phyloP scores from a whole-genome alignment of 805 yeast species.

The Nematodospora valgi region DNA sequence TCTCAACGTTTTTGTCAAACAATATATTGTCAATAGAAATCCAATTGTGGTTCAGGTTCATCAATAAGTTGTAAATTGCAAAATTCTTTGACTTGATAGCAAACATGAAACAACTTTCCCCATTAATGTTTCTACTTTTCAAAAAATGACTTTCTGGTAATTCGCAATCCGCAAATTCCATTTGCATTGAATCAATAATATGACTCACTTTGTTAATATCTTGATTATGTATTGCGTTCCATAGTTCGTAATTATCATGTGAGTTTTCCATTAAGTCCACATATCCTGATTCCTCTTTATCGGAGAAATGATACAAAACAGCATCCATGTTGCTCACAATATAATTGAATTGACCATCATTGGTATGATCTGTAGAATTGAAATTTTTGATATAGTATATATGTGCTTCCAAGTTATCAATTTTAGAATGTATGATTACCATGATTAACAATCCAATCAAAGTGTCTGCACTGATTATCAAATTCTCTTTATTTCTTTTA shows the following conservation, averaged over 20 bases:
- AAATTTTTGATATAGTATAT: constrained; percentile 64
- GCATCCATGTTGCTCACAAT: constrained; percentile 83
- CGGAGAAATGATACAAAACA: constrained; percentile 57
- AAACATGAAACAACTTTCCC: constrained; percentile 69
- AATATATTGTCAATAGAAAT: constrained; percentile 66
- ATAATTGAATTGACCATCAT: constrained; percentile 69
- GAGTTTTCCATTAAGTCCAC: constrained; percentile 41
- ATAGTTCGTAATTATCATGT: constrained; percentile 46
- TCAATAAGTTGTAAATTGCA: constrained; percentile 42
- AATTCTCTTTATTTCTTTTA: constrained; percentile 4
- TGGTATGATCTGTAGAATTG: constrained; percentile 29
- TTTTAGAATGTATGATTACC: constrained; percentile 62
- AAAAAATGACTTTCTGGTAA: constrained; percentile 19
- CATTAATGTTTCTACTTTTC: constrained; percentile 36
- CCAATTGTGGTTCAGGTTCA: constrained; percentile 43
- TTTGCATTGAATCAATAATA: constrained; percentile 13
- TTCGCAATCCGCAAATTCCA: constrained; percentile 7
- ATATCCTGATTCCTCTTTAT: constrained; percentile 24
- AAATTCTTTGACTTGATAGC: constrained; percentile 51
- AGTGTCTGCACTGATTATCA: constrained; percentile 58
- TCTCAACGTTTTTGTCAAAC: constrained; percentile 52
- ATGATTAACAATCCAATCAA: constrained; percentile 68
- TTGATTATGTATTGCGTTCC: constrained; percentile 44
- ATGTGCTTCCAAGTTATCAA: constrained; percentile 58
- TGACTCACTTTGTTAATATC: constrained; percentile 17